phyloP scores from a whole-genome alignment of 192 early-diverging fungal genomes.

The Linnemannia hyalina region DNA sequence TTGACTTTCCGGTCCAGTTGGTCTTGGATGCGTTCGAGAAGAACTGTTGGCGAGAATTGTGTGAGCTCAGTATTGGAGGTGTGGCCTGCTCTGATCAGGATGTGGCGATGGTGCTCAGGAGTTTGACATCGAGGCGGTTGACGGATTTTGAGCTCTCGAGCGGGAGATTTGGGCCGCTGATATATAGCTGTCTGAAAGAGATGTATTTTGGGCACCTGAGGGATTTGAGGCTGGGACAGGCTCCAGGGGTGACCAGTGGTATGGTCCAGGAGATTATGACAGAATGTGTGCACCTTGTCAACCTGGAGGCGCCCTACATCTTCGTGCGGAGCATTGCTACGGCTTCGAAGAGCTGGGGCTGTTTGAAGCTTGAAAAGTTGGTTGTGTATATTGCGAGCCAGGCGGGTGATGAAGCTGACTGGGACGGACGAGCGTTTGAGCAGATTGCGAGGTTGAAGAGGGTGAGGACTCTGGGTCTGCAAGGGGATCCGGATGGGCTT shows the following conservation, averaged over 20 bases:
- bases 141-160: background rate
- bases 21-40: background rate
- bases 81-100: background rate
- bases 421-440: background rate
- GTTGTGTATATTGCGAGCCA: background rate
- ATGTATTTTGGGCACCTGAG: background rate
- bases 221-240: background rate
- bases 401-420: background rate
- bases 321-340: background rate
- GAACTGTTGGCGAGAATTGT: background rate
- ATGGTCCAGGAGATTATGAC: background rate
- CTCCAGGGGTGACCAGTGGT: background rate
- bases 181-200: background rate
- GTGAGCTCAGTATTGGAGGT: background rate
- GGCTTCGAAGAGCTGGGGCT: background rate
- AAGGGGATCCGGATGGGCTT: no score
- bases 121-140: background rate
- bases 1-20: background rate
- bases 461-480: no score
- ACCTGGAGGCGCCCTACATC: background rate
- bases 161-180: background rate
- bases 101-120: background rate
- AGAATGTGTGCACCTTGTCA: background rate
- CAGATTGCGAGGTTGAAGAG: background rate
- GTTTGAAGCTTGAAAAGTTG: background rate